Percentiles rank a stretch among this genome's conserved stretches.
Conservation (phyloP, 164 flowering plant genomes). For the Macadamia tetraphylla region DNA sequence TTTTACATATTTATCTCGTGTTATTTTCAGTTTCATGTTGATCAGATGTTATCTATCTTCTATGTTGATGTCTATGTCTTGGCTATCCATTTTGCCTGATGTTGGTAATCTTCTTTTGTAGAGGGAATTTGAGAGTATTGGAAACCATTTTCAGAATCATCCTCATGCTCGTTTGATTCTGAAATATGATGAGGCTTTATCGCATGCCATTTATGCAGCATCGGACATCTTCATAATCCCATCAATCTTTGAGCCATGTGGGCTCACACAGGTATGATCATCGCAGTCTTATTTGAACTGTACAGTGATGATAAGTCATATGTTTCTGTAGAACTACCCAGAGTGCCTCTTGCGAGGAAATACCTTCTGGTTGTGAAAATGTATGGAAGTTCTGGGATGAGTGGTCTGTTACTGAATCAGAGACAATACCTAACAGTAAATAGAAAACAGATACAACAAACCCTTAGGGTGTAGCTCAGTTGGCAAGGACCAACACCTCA, state of each 20-base stretch:
- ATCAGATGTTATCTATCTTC: background rate
- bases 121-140: conserved; percentile 93
- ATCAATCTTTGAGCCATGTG: conserved; percentile 97
- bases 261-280: conserved; percentile 81
- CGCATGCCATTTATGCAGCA: conserved; percentile 82
- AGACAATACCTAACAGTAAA: too few species aligned
- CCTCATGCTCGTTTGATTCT: conserved; percentile 66
- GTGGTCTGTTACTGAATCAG: too few species aligned
- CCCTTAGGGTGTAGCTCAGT: too few species aligned
- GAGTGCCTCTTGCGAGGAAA: background rate
- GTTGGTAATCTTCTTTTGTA: conserved; percentile 19
- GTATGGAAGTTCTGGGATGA: background rate
- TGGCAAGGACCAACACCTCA: too few species aligned
- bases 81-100: background rate
- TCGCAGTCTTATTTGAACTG: background rate
- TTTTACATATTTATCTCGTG: too few species aligned
- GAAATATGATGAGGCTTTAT: conserved; percentile 86
- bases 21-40: background rate
- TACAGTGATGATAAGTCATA: background rate
- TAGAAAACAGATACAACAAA: too few species aligned
- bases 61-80: background rate
- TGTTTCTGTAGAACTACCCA: background rate
- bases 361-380: background rate
- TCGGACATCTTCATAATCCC: conserved; percentile 93
- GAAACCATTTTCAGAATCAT: conserved; percentile 60